Percentiles rank a stretch among this genome's conserved stretches.
phyloP scores from a whole-genome alignment of 257 asterid genomes.

The Lycium ferocissimum region DNA sequence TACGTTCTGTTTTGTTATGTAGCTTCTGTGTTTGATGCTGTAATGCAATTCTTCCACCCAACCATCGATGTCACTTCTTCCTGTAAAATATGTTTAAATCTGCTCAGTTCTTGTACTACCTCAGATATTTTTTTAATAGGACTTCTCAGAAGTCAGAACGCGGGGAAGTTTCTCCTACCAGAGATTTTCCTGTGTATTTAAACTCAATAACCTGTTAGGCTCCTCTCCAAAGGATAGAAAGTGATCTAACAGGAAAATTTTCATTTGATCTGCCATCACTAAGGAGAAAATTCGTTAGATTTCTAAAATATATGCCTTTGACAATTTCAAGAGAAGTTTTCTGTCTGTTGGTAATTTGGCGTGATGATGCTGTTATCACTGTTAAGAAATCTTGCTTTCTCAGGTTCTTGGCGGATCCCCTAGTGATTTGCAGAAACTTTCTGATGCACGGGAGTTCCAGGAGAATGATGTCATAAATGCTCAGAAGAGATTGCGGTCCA shows the following conservation, averaged over 20 bases:
- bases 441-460: slow-evolving; percentile 83
- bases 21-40: not conserved
- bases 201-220: not conserved
- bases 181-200: not conserved
- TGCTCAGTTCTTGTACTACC: slow-evolving; percentile 4
- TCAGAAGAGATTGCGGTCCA: slow-evolving; percentile 66
- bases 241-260: not conserved
- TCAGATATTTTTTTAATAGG: not conserved
- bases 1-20: not conserved
- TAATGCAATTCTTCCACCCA: not conserved
- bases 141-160: not conserved
- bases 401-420: slow-evolving; percentile 58
- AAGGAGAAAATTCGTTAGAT: not conserved
- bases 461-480: slow-evolving; percentile 77
- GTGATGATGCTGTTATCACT: not conserved
- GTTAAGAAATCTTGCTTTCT: slow-evolving; percentile 15
- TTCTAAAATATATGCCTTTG: not conserved
- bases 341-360: not conserved
- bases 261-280: not conserved
- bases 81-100: not conserved
- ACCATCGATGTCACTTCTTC: not conserved
- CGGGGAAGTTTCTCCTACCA: not conserved
- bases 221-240: not conserved
- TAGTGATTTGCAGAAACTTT: slow-evolving; percentile 54
- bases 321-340: slow-evolving; percentile 3